These are phyloP conservation scores for Hygrophoropsis aurantiaca DNA, from an alignment of 768 basidiomycete species.

Conservation along the genomic window DNA sequence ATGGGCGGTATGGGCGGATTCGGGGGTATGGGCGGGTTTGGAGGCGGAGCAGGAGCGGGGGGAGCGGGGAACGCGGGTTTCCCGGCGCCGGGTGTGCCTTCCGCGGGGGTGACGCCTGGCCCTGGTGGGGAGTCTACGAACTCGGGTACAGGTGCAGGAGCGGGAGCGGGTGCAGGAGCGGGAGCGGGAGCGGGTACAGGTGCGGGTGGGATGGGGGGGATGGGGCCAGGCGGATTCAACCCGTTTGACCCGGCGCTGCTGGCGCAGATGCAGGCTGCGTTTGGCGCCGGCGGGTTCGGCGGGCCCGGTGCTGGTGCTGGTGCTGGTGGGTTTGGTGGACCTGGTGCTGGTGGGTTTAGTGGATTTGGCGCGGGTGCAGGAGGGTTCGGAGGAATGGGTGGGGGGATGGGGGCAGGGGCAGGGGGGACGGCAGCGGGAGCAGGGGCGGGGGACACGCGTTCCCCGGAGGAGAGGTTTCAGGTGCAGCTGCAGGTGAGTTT, in stretches of 20 bases:
- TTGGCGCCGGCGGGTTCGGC: conserved; percentile 30
- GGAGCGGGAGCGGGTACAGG: conserved; percentile 21
- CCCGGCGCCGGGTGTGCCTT: conserved; percentile 64
- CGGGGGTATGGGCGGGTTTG: conserved; percentile 6
- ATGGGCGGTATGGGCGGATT: conserved; percentile 13
- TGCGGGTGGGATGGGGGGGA: conserved; percentile 25
- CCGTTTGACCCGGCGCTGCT: conserved; percentile 46
- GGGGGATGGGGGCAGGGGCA: conserved; percentile 35
- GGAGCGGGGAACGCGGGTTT: conserved; percentile 36
- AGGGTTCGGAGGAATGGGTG: conserved; percentile 18
- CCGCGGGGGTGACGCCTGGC: conserved; percentile 25
- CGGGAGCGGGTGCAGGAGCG: conserved; percentile 18
- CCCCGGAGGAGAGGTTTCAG: conserved; percentile 92
- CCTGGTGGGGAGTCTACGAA: conserved; percentile 16
- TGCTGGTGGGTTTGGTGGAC: no score
- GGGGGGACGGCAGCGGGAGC: no score
- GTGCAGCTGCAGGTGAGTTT: conserved; percentile 71
- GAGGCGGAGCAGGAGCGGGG: conserved; percentile 12
- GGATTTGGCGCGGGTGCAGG: conserved; percentile 28
- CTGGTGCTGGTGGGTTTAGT: conserved; percentile 17
- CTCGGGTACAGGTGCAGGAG: conserved; percentile 9
- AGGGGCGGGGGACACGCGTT: conserved; percentile 67
- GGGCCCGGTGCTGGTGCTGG: conserved; percentile 29
- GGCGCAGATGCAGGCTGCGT: conserved; percentile 36
- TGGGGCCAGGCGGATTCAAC: conserved; percentile 17